These are phyloP conservation scores for Pleurotus ostreatus DNA, from an alignment of 768 basidiomycete species.

Conservation along the genomic window DNA sequence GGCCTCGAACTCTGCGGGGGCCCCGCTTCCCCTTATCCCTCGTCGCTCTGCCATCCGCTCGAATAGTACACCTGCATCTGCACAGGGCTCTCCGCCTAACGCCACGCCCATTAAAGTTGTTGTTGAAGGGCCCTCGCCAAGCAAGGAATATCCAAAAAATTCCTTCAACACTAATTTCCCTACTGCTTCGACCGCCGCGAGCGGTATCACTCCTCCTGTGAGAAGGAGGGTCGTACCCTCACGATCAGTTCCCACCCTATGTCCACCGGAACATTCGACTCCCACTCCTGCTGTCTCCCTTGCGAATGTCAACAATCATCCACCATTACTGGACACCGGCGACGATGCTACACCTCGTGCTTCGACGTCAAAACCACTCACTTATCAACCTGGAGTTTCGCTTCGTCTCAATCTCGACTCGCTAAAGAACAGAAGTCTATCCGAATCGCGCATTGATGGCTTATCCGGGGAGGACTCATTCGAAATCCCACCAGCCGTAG, in stretches of 20 bases:
- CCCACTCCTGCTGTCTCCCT: slow-evolving; percentile 35
- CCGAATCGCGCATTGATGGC: slow-evolving; percentile 23
- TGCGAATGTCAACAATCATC: slow-evolving; percentile 10
- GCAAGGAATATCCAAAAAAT: background rate
- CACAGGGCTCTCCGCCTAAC: slow-evolving; percentile 11
- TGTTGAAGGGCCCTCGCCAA: background rate
- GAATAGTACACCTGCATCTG: slow-evolving; percentile 17
- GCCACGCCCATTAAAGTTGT: slow-evolving; percentile 4
- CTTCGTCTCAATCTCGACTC: slow-evolving; percentile 27
- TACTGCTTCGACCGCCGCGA: slow-evolving; percentile 32
- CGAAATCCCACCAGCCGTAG: slow-evolving; percentile 21
- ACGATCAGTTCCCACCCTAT: slow-evolving; percentile 18
- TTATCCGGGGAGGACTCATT: slow-evolving; percentile 12
- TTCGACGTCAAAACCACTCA: slow-evolving; percentile 22
- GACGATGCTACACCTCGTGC: slow-evolving; percentile 27
- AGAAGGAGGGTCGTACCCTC: slow-evolving; percentile 33
- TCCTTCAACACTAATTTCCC: slow-evolving; percentile 29
- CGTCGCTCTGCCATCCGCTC: slow-evolving; percentile 36
- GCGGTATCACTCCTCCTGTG: slow-evolving; percentile 30
- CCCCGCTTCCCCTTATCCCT: slow-evolving; percentile 62
- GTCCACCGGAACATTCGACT: slow-evolving; percentile 38
- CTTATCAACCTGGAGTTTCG: slow-evolving; percentile 38
- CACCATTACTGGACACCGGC: slow-evolving; percentile 8
- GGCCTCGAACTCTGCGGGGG: slow-evolving; percentile 50
- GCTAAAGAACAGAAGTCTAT: slow-evolving; percentile 21